A percentile compares a stretch with the other conserved stretches of the same genome.
Conservation (phyloP, 2,329 filamentous ascomycete species). For the Alternaria ethzedia region DNA sequence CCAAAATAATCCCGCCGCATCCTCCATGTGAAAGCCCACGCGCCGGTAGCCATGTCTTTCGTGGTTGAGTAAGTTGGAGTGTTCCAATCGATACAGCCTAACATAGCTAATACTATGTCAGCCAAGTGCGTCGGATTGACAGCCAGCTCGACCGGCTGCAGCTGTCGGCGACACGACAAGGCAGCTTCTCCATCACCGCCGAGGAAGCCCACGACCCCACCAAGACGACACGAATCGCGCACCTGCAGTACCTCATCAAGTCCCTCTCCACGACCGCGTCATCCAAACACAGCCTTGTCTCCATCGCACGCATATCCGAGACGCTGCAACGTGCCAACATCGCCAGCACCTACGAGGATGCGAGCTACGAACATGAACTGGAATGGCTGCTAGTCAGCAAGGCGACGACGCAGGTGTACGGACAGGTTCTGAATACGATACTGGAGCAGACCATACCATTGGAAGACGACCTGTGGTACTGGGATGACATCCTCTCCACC, state of each 20-base stretch:
- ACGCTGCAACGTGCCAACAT: slow-evolving; percentile 70
- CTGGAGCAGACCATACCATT: slow-evolving; percentile 83
- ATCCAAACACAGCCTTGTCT: slow-evolving; percentile 66
- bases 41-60: slow-evolving; percentile 48
- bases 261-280: slow-evolving; percentile 73
- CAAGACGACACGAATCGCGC: slow-evolving; percentile 58
- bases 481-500: slow-evolving; percentile 85
- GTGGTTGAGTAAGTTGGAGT: slow-evolving; percentile 48
- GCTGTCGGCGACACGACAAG: slow-evolving; percentile 47
- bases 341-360: slow-evolving; percentile 40
- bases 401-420: slow-evolving; percentile 89
- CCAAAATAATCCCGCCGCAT: slow-evolving; percentile 7
- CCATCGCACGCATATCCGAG: slow-evolving; percentile 62
- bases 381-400: slow-evolving; percentile 93
- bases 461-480: slow-evolving; percentile 91
- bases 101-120: slow-evolving; percentile 31
- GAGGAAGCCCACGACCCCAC: slow-evolving; percentile 45
- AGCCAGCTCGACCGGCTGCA: slow-evolving; percentile 64
- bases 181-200: slow-evolving; percentile 38
- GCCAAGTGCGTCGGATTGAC: slow-evolving; percentile 64
- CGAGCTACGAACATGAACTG: slow-evolving; percentile 73
- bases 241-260: slow-evolving; percentile 72
- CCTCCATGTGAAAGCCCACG: slow-evolving; percentile 19
- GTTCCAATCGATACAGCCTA: neutral
- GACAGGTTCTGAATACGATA: slow-evolving; percentile 76